Percentiles rank a stretch among this genome's conserved stretches.
Evolutionary conservation across 164 flowering plant genomes (phyloP).

Genomic region (Litsea cubeba): DNA sequence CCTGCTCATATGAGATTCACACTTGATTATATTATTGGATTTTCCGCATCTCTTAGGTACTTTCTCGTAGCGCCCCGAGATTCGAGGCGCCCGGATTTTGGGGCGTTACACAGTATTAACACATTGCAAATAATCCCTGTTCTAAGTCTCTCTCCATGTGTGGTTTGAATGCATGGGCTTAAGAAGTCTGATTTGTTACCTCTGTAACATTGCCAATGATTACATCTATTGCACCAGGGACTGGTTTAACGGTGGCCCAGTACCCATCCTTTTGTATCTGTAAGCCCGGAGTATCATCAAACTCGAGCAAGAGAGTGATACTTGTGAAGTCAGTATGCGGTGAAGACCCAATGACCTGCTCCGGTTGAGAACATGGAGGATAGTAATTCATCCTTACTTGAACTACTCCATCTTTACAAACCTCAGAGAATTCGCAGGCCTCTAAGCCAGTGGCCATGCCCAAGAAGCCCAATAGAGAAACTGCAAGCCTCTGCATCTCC

Average conservation of each 20-base stretch:
- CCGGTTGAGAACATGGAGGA: conserved; percentile 10
- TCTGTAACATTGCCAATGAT: conserved; percentile 4
- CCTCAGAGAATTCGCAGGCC: background rate
- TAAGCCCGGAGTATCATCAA: conserved; percentile 2
- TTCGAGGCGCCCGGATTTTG: too few species aligned
- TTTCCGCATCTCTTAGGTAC: too few species aligned
- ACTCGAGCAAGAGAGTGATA: conserved; percentile 8
- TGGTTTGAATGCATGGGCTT: background rate
- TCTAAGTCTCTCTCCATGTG: too few species aligned
- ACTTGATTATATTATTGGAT: too few species aligned
- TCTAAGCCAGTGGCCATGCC: conserved; percentile 4
- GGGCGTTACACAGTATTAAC: too few species aligned
- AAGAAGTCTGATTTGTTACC: conserved; percentile 1
- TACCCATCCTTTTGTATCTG: conserved; percentile 5
- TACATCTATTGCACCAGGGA: background rate
- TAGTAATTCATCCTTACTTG: conserved; percentile 9
- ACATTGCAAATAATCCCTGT: background rate
- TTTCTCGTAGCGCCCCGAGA: too few species aligned
- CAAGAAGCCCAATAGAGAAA: conserved; percentile 6
- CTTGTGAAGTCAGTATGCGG: conserved; percentile 3
- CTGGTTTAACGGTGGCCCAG: conserved; percentile 6
- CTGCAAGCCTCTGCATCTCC: conserved; percentile 7
- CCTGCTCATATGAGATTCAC: too few species aligned
- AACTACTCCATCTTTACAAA: conserved; percentile 3
- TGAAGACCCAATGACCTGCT: conserved; percentile 4